Percentiles rank a stretch among this genome's conserved stretches.
phyloP scores from a whole-genome alignment of 2,329 filamentous ascomycete genomes.

The Xylariaceae sp. region DNA sequence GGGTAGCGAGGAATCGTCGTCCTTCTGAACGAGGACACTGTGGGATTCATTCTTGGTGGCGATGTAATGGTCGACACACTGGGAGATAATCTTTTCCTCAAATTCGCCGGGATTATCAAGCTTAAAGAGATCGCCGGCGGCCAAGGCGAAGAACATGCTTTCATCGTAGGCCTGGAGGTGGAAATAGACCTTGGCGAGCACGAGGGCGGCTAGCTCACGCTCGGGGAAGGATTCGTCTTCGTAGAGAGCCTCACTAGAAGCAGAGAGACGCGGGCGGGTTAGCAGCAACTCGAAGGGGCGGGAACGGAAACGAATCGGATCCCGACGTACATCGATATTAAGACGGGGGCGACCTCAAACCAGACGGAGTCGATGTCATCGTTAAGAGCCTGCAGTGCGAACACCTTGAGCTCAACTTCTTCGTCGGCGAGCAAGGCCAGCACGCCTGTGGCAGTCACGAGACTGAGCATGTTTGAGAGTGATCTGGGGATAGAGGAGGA shows the following conservation, averaged over 20 bases:
- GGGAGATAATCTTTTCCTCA: constrained; percentile 97
- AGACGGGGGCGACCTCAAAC: constrained; percentile 90
- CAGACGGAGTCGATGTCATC: constrained; percentile 95
- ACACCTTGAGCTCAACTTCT: constrained; percentile 88
- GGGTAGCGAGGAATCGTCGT: constrained; percentile 44
- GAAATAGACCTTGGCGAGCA: constrained; percentile 97
- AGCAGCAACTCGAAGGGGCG: constrained; percentile 4
- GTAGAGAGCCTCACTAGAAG: constrained; percentile 81
- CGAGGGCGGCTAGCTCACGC: constrained; percentile 86
- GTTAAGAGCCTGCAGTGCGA: constrained; percentile 91
- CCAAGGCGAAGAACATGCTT: constrained; percentile 96
- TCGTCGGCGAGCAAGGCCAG: constrained; percentile 94
- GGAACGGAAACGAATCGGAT: neutral
- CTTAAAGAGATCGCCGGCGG: constrained; percentile 91
- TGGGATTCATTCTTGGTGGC: constrained; percentile 57
- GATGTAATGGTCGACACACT: constrained; percentile 97
- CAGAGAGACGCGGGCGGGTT: constrained; percentile 11
- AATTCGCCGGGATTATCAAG: constrained; percentile 88
- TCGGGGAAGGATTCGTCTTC: constrained; percentile 94
- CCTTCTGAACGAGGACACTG: constrained; percentile 36
- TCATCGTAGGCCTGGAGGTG: constrained; percentile 98
- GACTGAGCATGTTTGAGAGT: constrained; percentile 67
- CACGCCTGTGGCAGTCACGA: constrained; percentile 90
- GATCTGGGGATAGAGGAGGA: neutral
- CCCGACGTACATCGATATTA: constrained; percentile 75